Evolutionary conservation across 2,329 filamentous ascomycete species (phyloP), one percentile per base, ranked within the genome.

Genomic region (Botrytis pseudocinerea): DNA sequence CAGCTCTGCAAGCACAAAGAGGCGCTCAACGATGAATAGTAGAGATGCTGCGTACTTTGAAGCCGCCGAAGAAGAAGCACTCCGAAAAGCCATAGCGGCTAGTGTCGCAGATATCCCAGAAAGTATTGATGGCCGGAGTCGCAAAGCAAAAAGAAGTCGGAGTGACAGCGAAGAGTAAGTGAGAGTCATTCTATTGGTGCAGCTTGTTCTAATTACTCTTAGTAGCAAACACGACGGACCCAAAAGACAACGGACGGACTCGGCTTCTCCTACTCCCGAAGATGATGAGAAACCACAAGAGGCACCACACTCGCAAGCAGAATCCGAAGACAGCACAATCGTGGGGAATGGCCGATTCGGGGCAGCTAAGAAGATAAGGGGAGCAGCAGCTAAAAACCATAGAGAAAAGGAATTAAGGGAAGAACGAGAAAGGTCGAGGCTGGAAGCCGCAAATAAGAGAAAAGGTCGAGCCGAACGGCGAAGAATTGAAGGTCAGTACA

Each of bases 1-100:
- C 71, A 80, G 78, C 70, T 74, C 79, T 44, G 79, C 80, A 70
- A 79, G 78, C 74, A 82, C 83, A 54, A 98, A 98, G 82, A 90
- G 96, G 74, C 89, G 96, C 42, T 97, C 94, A 32, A 99, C 96
- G 10, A 98, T 98, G 94, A 97, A 98, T 80, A 99, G 96, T 81
- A 90, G 95, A 75, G 92, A 94, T 82, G 95, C 95, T 60, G 95
- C 94, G 35, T 98, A 98, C 78, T 95, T 98, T 76, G 70, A 51
- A 68, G 70, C 70, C 48, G 70, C 62, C 14, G 96, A 99, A 82
- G 95, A 97, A 78, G 94, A 97, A 81, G 91, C 95, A 79, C 83
- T 99, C 57, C 90, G 94, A 71, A 90, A 93, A 77, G 96, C 95
- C 44, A 94, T 99, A 78, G 95, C 98, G 82, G 95, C 97, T 75